A percentile compares a stretch with the other conserved stretches of the same genome.
Conservation (phyloP, 352 stramenopile genomes). For the Phytophthora agathidicida region DNA sequence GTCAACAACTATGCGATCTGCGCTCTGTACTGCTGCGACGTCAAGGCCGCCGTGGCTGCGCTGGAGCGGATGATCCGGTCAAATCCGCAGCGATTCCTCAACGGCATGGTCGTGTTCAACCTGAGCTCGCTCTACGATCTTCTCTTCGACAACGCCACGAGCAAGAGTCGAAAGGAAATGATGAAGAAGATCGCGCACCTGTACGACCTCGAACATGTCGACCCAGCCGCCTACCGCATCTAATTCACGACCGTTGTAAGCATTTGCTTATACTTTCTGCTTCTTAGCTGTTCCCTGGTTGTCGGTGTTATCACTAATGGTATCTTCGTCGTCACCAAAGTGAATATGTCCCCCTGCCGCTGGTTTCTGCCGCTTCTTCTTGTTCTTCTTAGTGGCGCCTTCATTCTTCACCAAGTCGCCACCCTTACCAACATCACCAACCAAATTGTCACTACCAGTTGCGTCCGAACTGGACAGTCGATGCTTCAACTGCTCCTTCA, state of each 20-base stretch:
- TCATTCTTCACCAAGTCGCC: not conserved
- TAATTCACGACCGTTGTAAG: constrained; percentile 30
- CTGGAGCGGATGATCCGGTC: constrained; percentile 76
- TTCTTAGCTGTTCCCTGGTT: constrained; percentile 22
- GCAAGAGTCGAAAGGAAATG: constrained; percentile 83
- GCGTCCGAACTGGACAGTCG: constrained; percentile 27
- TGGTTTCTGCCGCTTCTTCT: constrained; percentile 23
- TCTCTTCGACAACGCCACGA: constrained; percentile 76
- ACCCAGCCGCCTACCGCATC: constrained; percentile 71
- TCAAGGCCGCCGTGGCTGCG: constrained; percentile 67
- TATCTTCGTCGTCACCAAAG: constrained; percentile 39
- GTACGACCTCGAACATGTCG: constrained; percentile 81
- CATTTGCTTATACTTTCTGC: constrained; percentile 27
- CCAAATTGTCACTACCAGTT: not conserved
- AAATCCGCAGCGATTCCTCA: constrained; percentile 73
- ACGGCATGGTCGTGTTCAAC: constrained; percentile 79
- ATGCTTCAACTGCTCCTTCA: constrained; percentile 72
- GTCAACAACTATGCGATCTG: constrained; percentile 88
- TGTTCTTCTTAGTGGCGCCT: constrained; percentile 18
- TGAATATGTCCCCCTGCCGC: constrained; percentile 40
- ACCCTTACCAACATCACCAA: no score
- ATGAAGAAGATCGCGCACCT: constrained; percentile 79
- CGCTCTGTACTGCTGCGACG: constrained; percentile 81
- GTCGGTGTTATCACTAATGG: not conserved
- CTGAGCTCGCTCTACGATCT: constrained; percentile 85